phyloP scores from a whole-genome alignment of 768 basidiomycete species.

The Dictyophora rubrovolvata region DNA sequence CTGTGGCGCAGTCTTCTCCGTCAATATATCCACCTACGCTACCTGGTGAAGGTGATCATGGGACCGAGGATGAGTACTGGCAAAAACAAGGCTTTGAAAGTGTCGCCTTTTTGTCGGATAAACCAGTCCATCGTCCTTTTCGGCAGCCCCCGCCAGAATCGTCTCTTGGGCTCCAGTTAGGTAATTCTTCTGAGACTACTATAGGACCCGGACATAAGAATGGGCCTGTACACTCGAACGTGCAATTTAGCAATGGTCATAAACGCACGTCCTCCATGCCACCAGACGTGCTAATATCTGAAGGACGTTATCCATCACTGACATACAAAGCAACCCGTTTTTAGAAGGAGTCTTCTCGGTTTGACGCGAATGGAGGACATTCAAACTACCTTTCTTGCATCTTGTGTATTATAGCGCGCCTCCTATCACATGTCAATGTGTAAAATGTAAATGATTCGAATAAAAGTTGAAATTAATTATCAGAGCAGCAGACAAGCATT shows the following conservation, averaged over 20 bases:
- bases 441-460: too few relatives aligned
- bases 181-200: neutral
- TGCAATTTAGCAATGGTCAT: neutral
- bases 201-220: neutral
- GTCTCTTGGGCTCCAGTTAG: neutral
- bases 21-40: constrained; percentile 41
- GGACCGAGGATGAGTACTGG: constrained; percentile 3
- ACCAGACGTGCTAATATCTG: neutral
- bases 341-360: too few relatives aligned
- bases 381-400: too few relatives aligned
- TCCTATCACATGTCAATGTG: too few relatives aligned
- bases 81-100: neutral
- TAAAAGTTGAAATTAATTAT: too few relatives aligned
- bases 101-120: neutral
- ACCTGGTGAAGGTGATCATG: constrained; percentile 23
- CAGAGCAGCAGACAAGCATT: too few relatives aligned
- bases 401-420: too few relatives aligned
- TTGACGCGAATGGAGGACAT: too few relatives aligned
- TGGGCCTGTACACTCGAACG: neutral
- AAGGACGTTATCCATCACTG: constrained; percentile 1
- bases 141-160: constrained; percentile 1
- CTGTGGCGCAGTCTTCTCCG: constrained; percentile 35
- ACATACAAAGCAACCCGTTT: neutral
- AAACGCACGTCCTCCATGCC: neutral
- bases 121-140: neutral